Evolutionary conservation across 371 early-diverging fungal species (phyloP), one percentile per base, ranked within the genome.

Genomic region (Syncephalastrum contaminatum): DNA sequence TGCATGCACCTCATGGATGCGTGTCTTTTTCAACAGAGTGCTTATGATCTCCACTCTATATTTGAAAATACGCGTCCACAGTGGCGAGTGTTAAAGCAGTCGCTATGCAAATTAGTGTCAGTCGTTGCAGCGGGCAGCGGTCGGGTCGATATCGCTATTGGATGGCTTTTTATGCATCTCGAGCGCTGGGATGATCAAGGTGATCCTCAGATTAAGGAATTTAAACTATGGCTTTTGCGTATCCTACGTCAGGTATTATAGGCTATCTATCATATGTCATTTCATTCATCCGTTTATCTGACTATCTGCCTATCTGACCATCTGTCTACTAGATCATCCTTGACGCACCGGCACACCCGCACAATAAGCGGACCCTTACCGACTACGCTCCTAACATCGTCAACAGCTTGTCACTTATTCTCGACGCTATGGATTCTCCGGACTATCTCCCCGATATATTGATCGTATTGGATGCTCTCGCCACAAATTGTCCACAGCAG

Each of bases 391-490:
- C 53, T 42, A 62, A 53, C 27, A 54, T 56, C 12, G 43, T 39
- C 16, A 63, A 48, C 4, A 60, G 63, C 14, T 18, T 73, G 3
- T 67, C 69, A n/a, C 59, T 67, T 15, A 69, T 76, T 48, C 41
- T 76, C 51, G 72, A 76, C 43, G 60, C 73, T 0, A 73, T 73
- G 71, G 65, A 73, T 44, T 59, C 71, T 6, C 30, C 65, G 2
- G 72, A 71, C 18, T 73, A 69, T 44, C 43, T 76, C 18, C 62
- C 71, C 5, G 52, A 52, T 14, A 50, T 70, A 4, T 44, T 73
- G 4, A 66, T 67, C 3, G 56, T 69, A 8, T 43, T 76, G 0
- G 46, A 56, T 6, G 51, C 60, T 4, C 57, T 73, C 22, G 58
- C 77, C 40, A 48, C 60, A 4, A 50, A 53, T 18, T 71, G 67